Conservation (phyloP, 2,329 filamentous ascomycete species). For the Fusarium chlamydosporum region DNA sequence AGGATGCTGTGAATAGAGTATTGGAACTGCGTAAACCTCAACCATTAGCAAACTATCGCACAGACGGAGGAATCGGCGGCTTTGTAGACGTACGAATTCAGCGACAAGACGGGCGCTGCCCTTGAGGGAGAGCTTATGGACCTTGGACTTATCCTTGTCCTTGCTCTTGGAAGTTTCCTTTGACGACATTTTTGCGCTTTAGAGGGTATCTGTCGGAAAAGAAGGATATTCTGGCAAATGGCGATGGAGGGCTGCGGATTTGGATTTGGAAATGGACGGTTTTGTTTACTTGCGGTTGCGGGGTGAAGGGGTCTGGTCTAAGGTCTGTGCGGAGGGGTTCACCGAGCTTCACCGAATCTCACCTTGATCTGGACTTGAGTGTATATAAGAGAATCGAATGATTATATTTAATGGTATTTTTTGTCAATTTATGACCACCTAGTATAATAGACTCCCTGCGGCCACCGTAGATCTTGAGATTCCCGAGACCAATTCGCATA, state of each 20-base stretch:
- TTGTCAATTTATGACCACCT: constrained; percentile 8
- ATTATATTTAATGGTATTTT: background rate
- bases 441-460: constrained; percentile 32
- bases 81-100: constrained; percentile 83
- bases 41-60: constrained; percentile 37
- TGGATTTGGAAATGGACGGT: constrained; percentile 24
- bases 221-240: background rate
- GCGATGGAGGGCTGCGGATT: constrained; percentile 7
- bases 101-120: constrained; percentile 88
- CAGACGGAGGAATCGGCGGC: background rate
- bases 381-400: background rate
- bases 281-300: constrained; percentile 53
- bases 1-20: constrained; percentile 98
- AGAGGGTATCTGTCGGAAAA: background rate
- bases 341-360: constrained; percentile 43
- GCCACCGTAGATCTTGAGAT: constrained; percentile 22
- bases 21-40: constrained; percentile 75
- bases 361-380: constrained; percentile 9
- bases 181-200: constrained; percentile 50
- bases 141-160: constrained; percentile 82
- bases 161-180: constrained; percentile 51
- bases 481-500: background rate
- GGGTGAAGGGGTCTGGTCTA: constrained; percentile 39
- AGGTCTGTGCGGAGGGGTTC: constrained; percentile 50
- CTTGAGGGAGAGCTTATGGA: constrained; percentile 93